A percentile compares a stretch with the other conserved stretches of the same genome.
phyloP scores from a whole-genome alignment of 148 eudicot genomes.

The Camellia sinensis region DNA sequence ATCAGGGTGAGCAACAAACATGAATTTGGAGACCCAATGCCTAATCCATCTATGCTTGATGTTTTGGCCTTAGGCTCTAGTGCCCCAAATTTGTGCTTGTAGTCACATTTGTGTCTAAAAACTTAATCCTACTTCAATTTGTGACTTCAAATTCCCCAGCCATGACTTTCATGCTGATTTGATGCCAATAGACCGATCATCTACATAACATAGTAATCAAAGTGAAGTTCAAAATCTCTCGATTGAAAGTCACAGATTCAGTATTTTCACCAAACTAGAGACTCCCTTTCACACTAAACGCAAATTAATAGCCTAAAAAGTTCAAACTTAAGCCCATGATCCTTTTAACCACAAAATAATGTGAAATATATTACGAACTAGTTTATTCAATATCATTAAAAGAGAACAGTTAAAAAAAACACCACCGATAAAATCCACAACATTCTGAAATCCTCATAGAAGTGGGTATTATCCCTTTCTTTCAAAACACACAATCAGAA shows the following conservation, averaged over 20 bases:
- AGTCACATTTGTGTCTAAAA: neutral
- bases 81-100: neutral
- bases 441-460: neutral
- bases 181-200: neutral
- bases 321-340: neutral
- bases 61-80: neutral
- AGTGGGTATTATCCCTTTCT: neutral
- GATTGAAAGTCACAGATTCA: neutral
- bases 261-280: neutral
- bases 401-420: neutral
- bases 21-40: neutral
- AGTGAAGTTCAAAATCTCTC: neutral
- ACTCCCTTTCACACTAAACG: neutral
- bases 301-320: neutral
- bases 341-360: neutral
- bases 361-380: neutral
- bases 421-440: neutral
- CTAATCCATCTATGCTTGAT: neutral
- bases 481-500: neutral
- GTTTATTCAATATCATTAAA: neutral
- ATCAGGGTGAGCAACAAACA: slow-evolving; percentile 1
- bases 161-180: neutral
- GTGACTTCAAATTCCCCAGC: neutral
- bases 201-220: neutral
- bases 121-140: slow-evolving; percentile 4